Evolutionary conservation across 2,329 filamentous ascomycete species (phyloP).

Genomic region (Talaromyces sp.): DNA sequence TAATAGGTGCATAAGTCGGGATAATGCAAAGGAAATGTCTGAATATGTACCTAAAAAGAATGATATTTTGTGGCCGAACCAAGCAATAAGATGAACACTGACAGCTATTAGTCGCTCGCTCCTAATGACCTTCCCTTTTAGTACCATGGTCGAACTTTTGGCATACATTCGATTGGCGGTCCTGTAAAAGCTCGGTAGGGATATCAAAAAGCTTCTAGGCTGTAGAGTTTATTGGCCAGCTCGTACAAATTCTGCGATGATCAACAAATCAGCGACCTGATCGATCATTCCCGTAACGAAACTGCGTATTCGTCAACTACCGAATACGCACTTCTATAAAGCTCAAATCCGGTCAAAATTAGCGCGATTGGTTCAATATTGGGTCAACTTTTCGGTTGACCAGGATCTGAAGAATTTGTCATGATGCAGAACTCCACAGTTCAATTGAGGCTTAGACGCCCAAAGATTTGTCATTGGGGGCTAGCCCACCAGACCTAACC

Average conservation of each 20-base stretch:
- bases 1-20: background rate
- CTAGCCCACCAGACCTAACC: background rate
- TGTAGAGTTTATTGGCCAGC: background rate
- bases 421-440: background rate
- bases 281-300: background rate
- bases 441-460: background rate
- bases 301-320: slow-evolving; percentile 6
- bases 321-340: slow-evolving; percentile 17
- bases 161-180: background rate
- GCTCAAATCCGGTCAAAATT: background rate
- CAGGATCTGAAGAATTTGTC: slow-evolving; percentile 4
- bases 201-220: background rate
- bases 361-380: background rate
- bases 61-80: background rate
- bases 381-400: background rate
- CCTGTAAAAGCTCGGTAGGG: background rate
- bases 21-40: too few species aligned
- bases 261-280: background rate
- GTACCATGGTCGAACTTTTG: background rate
- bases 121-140: background rate
- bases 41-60: background rate
- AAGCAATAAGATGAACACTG: background rate
- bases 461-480: slow-evolving; percentile 15
- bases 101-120: background rate
- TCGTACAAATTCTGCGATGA: background rate